phyloP scores from a whole-genome alignment of 2,329 filamentous ascomycete genomes.

The Fusarium euwallaceae region DNA sequence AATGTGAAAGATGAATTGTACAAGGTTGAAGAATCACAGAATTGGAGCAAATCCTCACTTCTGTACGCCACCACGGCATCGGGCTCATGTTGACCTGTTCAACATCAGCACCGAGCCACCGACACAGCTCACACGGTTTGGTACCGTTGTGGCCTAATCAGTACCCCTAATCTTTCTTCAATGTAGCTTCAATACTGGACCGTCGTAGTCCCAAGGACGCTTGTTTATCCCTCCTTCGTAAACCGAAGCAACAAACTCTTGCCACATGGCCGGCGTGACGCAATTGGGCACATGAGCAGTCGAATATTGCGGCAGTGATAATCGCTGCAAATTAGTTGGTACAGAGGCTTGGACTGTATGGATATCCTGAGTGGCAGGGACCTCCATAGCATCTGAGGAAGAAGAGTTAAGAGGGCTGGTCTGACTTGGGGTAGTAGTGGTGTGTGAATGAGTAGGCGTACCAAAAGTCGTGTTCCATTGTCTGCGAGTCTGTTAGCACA shows the following conservation, averaged over 20 bases:
- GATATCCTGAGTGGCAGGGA: constrained; percentile 67
- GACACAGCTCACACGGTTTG: too few species aligned
- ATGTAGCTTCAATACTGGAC: constrained; percentile 50
- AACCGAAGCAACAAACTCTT: constrained; percentile 77
- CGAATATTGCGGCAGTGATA: constrained; percentile 66
- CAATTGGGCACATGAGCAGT: constrained; percentile 68
- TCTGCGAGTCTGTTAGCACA: constrained; percentile 59
- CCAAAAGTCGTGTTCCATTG: constrained; percentile 97
- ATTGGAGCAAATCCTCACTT: too few species aligned
- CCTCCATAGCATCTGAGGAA: constrained; percentile 67
- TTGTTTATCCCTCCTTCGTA: constrained; percentile 71
- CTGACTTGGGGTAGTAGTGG: constrained; percentile 55
- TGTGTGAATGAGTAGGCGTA: constrained; percentile 64
- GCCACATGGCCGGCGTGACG: constrained; percentile 80
- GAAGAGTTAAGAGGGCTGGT: constrained; percentile 66
- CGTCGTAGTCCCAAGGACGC: constrained; percentile 70
- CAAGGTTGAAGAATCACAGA: too few species aligned
- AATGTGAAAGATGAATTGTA: too few species aligned
- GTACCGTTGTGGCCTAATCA: constrained; percentile 2
- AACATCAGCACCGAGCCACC: too few species aligned
- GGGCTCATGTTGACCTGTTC: too few species aligned
- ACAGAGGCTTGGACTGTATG: constrained; percentile 61
- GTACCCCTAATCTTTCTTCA: constrained; percentile 17
- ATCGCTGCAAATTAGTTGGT: constrained; percentile 59
- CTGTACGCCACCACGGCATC: too few species aligned